These are phyloP conservation scores for Astraeus odoratus DNA, from an alignment of 768 basidiomycete genomes.

Conservation along the genomic window DNA sequence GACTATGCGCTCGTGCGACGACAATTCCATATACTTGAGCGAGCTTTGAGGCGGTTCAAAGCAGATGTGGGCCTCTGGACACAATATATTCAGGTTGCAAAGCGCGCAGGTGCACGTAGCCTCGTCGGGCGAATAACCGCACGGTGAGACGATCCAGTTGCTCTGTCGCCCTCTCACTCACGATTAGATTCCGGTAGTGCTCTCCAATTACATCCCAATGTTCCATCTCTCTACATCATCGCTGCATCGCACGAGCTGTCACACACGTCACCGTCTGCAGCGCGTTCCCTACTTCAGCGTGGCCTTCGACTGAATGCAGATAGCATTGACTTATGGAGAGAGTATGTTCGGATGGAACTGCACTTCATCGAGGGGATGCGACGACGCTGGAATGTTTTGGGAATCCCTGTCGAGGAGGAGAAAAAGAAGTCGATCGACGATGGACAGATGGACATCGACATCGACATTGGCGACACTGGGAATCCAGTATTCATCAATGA, in stretches of 20 bases:
- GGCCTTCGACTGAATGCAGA: slow-evolving; percentile 74
- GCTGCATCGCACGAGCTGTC: slow-evolving; percentile 80
- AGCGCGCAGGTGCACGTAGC: slow-evolving; percentile 69
- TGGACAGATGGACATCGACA: slow-evolving; percentile 21
- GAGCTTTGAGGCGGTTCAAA: slow-evolving; percentile 85
- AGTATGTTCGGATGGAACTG: slow-evolving; percentile 88
- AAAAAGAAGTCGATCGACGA: slow-evolving; percentile 7
- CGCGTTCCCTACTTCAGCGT: slow-evolving; percentile 77
- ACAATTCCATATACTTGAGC: slow-evolving; percentile 86
- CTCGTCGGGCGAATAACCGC: slow-evolving; percentile 80
- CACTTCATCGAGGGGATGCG: slow-evolving; percentile 77
- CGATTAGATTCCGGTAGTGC: slow-evolving; percentile 45
- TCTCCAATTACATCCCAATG: slow-evolving; percentile 78
- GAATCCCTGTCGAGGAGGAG: slow-evolving; percentile 36
- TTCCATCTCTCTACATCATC: slow-evolving; percentile 72
- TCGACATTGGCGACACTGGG: slow-evolving; percentile 12
- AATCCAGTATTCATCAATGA: slow-evolving; percentile 16
- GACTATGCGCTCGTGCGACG: slow-evolving; percentile 80
- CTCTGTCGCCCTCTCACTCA: neutral
- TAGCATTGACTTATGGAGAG: slow-evolving; percentile 75
- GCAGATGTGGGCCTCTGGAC: slow-evolving; percentile 83
- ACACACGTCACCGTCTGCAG: slow-evolving; percentile 66
- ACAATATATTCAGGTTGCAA: slow-evolving; percentile 81
- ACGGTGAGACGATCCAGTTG: slow-evolving; percentile 42
- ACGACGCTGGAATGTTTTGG: slow-evolving; percentile 74